A percentile compares a stretch with the other conserved stretches of the same genome.
phyloP scores from a whole-genome alignment of 129 eudicot species.

The Tanacetum coccineum region DNA sequence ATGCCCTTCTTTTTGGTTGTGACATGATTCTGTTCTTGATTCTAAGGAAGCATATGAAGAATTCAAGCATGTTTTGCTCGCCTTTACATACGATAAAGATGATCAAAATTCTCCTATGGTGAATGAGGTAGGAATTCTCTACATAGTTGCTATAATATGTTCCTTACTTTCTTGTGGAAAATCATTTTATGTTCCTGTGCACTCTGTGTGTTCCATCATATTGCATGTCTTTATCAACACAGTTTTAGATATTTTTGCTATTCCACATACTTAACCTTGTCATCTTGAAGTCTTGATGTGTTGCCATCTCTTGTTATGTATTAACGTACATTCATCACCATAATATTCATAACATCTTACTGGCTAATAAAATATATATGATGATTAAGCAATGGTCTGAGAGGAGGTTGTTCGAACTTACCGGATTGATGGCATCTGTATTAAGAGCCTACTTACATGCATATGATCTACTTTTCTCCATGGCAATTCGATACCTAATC shows the following conservation, averaged over 20 bases:
- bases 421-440: too few species aligned
- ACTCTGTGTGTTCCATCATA: too few species aligned
- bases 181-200: not conserved
- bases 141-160: conserved; percentile 50
- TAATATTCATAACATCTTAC: too few species aligned
- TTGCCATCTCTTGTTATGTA: too few species aligned
- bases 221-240: too few species aligned
- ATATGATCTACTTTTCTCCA: conserved; percentile 77
- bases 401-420: conserved; percentile 74
- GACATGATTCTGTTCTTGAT: too few species aligned
- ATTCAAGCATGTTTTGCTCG: conserved; percentile 87
- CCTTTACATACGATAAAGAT: conserved; percentile 72
- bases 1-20: too few species aligned
- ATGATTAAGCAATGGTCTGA: conserved; percentile 74
- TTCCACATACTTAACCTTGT: conserved; percentile 2
- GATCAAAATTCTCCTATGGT: conserved; percentile 87
- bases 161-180: not conserved
- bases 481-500: conserved; percentile 86
- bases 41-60: too few species aligned
- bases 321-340: too few species aligned
- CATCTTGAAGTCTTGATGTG: too few species aligned
- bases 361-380: conserved; percentile 9
- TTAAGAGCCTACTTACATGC: conserved; percentile 84
- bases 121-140: too few species aligned
- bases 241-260: too few species aligned